Conservation (phyloP, 345 rosid species). For the Brassica napus region DNA sequence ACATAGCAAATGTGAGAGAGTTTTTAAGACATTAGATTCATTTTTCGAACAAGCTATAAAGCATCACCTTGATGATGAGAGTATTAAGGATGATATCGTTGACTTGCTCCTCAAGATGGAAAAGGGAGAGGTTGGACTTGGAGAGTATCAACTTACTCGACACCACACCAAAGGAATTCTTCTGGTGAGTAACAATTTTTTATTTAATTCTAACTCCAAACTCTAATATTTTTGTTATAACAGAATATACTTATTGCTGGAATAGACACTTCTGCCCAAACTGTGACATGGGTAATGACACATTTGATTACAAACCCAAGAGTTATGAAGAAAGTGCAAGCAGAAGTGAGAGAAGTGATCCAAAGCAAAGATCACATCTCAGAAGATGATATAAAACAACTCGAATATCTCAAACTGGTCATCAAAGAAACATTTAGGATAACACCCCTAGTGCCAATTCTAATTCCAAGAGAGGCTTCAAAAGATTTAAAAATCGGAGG, state of each 20-base stretch:
- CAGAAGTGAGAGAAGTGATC: constrained; percentile 28
- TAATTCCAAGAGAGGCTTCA: not conserved
- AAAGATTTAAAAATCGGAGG: not conserved
- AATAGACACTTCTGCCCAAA: constrained; percentile 30
- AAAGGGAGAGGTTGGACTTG: not conserved
- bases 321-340: constrained; percentile 32
- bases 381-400: not conserved
- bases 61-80: not conserved
- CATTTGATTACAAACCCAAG: constrained; percentile 34
- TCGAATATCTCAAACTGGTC: not conserved
- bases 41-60: constrained; percentile 43
- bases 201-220: not conserved
- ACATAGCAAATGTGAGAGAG: constrained; percentile 17
- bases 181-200: not conserved
- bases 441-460: not conserved
- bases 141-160: constrained; percentile 1
- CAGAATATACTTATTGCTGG: constrained; percentile 32
- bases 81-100: not conserved
- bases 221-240: not conserved
- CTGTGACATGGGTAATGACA: constrained; percentile 35
- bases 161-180: not conserved
- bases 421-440: not conserved
- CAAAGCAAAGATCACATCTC: constrained; percentile 15
- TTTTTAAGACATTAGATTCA: constrained; percentile 31
- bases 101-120: not conserved